A percentile compares a stretch with the other conserved stretches of the same genome.
These are phyloP conservation scores for Agaricus subrufescens DNA, from an alignment of 768 basidiomycete genomes.

Conservation along the genomic window DNA sequence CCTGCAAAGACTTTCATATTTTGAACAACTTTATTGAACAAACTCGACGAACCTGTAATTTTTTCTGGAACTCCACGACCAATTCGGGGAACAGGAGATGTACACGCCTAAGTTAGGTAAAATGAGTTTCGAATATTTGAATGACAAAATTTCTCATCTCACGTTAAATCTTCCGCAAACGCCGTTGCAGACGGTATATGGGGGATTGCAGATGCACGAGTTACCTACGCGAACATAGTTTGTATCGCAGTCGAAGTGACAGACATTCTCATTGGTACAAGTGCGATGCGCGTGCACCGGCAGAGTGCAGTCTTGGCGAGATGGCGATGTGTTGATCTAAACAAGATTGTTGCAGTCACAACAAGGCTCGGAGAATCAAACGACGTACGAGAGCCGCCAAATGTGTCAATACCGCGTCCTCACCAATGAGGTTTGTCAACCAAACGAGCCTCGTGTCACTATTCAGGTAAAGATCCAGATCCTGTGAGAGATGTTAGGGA, in stretches of 20 bases:
- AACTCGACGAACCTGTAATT: background rate
- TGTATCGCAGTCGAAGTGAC: slow-evolving; percentile 28
- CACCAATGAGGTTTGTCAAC: slow-evolving; percentile 23
- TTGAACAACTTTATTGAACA: background rate
- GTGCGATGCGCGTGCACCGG: slow-evolving; percentile 26
- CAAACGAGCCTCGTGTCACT: slow-evolving; percentile 22
- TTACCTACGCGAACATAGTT: slow-evolving; percentile 22
- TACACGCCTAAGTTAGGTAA: slow-evolving; percentile 28
- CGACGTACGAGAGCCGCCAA: slow-evolving; percentile 22
- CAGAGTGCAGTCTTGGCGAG: slow-evolving; percentile 26
- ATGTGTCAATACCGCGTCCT: slow-evolving; percentile 15
- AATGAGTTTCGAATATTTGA: slow-evolving; percentile 1
- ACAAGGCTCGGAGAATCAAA: background rate
- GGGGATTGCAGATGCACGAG: slow-evolving; percentile 31
- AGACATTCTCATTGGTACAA: slow-evolving; percentile 27
- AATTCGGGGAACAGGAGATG: slow-evolving; percentile 29
- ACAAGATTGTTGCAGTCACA: background rate
- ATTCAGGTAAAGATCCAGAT: slow-evolving; percentile 29
- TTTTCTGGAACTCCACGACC: slow-evolving; percentile 11
- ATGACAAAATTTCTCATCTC: slow-evolving; percentile 19
- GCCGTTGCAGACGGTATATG: slow-evolving; percentile 35
- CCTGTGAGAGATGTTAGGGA: slow-evolving; percentile 12
- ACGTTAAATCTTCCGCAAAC: slow-evolving; percentile 28
- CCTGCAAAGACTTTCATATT: background rate
- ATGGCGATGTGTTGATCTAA: slow-evolving; percentile 26